A percentile compares a stretch with the other conserved stretches of the same genome.
These are phyloP conservation scores for Paspalum vaginatum DNA, from an alignment of 176 grass and related monocot species.

Conservation along the genomic window DNA sequence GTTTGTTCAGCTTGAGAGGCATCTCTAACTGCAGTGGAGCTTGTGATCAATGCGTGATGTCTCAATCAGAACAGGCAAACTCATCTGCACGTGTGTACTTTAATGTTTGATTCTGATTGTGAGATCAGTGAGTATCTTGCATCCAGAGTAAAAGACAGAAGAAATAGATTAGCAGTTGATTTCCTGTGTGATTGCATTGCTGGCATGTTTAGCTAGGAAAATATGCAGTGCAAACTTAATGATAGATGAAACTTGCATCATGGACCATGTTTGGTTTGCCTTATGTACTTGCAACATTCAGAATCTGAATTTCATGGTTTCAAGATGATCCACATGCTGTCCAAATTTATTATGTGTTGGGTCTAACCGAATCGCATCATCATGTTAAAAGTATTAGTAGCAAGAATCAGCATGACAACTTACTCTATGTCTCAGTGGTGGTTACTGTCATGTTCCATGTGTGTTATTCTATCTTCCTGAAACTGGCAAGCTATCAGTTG, in stretches of 20 bases:
- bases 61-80: neutral
- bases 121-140: neutral
- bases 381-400: conserved; percentile 33
- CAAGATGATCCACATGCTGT: conserved; percentile 15
- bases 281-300: neutral
- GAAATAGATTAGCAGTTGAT: neutral
- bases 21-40: neutral
- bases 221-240: too few species aligned
- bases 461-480: conserved; percentile 9
- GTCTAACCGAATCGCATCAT: conserved; percentile 20
- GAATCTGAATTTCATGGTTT: conserved; percentile 15
- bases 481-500: conserved; percentile 10
- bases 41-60: neutral
- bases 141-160: neutral
- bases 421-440: neutral
- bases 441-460: conserved; percentile 28
- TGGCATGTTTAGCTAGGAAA: neutral
- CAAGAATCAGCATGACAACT: conserved; percentile 37
- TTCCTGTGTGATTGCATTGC: neutral
- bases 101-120: neutral
- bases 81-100: conserved; percentile 22
- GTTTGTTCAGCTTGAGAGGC: neutral
- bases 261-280: neutral
- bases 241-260: too few species aligned
- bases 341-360: neutral